Percentiles rank a stretch among this genome's conserved stretches.
These are phyloP conservation scores for Fusarium sp. DNA, from an alignment of 2,329 filamentous ascomycete species.

Conservation along the genomic window DNA sequence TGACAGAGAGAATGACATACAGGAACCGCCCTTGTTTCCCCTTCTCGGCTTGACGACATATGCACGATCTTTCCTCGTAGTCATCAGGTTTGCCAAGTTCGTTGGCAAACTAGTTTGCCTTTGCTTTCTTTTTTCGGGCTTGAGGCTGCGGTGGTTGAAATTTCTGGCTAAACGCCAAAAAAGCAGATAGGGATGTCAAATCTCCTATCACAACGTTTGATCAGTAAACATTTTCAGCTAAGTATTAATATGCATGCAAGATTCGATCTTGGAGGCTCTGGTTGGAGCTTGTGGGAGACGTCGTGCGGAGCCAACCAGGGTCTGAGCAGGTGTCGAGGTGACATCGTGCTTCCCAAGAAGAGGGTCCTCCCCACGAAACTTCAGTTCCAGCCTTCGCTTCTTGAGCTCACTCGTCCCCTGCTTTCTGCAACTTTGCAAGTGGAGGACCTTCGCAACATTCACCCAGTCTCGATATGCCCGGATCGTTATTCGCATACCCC, in stretches of 20 bases:
- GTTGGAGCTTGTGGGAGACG: conserved; percentile 47
- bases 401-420: conserved; percentile 40
- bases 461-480: conserved; percentile 35
- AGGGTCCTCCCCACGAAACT: conserved; percentile 40
- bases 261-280: conserved; percentile 39
- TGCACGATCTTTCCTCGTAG: conserved; percentile 18
- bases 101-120: not conserved
- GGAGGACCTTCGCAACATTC: conserved; percentile 27
- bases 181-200: conserved; percentile 22
- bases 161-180: conserved; percentile 28
- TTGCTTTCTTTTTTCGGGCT: conserved; percentile 7
- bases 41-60: conserved; percentile 13
- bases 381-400: conserved; percentile 8
- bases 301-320: conserved; percentile 44
- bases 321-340: conserved; percentile 42
- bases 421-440: conserved; percentile 28
- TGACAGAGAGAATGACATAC: not conserved
- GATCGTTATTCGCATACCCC: conserved; percentile 43
- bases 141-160: conserved; percentile 17
- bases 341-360: conserved; percentile 42
- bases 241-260: conserved; percentile 36
- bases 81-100: conserved; percentile 2
- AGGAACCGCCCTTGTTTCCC: conserved; percentile 3
- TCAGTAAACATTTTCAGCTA: conserved; percentile 23
- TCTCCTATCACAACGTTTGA: conserved; percentile 16